Evolutionary conservation across 805 yeast genomes (phyloP), one percentile per base, ranked within the genome.

Genomic region (Soucietia sequanensis): DNA sequence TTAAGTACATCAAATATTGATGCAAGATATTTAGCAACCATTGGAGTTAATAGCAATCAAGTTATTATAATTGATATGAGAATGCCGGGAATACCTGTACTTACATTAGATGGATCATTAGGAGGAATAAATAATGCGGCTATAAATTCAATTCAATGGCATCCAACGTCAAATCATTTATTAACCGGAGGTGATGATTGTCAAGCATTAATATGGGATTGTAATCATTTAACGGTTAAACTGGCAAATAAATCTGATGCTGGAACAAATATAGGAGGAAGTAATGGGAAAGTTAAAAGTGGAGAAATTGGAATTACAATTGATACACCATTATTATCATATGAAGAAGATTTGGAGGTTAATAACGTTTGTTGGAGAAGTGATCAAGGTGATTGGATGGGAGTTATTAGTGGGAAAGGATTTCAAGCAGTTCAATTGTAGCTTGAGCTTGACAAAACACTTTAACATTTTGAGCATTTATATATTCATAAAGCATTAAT

Each of bases 81-180:
- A 41, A 79, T 81, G 55, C 96, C 97, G 0, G 95, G 96, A 3
- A 56, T 79, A 2, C 96, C 98, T 0, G 70, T 84, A 1, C 60
- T 75, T n/a, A 73, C 76, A 0, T 66, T 91, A 27, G 78, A 79
- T 23, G 90, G 83, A 11, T 64, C 67, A 20, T 47, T 63, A 16
- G 70, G 65, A 5, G 71, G 72, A 3, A 31, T 44, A 12, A 95
- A 83, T 54, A 50, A 62, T 18, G 78, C 80, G 0, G 69, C 84
- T 1, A 76, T 91, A 16, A 91, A 91, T 53, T 70, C 80, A 43
- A 74, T 90, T 12, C 61, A 71, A 34, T 91, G 97, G 97, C 91
- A 90, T 48, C 97, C 98, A 0, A 56, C 73, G 1, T 72, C 79
- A 21, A 80, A 83, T 41, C 56, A 73, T 19, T 57, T 91, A 13